These are phyloP conservation scores for Zizania palustris DNA, from an alignment of 202 grass and related monocot genomes.

Conservation along the genomic window DNA sequence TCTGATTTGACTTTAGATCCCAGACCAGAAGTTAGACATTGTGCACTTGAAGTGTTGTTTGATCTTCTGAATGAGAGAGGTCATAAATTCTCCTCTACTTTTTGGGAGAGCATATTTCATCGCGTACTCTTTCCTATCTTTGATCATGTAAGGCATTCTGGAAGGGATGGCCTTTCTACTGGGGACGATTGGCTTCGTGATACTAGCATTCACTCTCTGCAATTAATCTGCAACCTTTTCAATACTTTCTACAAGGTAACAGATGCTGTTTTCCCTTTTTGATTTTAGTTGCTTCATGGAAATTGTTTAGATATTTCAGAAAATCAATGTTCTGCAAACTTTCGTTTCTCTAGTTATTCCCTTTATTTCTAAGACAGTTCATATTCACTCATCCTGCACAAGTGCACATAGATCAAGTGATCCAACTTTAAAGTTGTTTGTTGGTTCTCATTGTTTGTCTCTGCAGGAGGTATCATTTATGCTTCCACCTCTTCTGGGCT, in stretches of 20 bases:
- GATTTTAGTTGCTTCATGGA: conserved; percentile 24
- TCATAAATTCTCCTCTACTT: conserved; percentile 91
- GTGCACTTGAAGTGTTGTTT: conserved; percentile 96
- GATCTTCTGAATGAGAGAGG: conserved; percentile 99
- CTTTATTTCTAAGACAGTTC: conserved; percentile 20
- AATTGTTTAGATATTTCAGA: conserved; percentile 26
- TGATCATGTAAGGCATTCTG: conserved; percentile 96
- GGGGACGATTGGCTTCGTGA: conserved; percentile 97
- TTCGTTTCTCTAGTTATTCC: conserved; percentile 16
- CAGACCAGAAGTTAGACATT: conserved; percentile 93
- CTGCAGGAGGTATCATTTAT: conserved; percentile 96
- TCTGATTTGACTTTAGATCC: conserved; percentile 97
- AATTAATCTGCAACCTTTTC: conserved; percentile 98
- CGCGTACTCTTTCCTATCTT: conserved; percentile 97
- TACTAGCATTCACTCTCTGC: conserved; percentile 96
- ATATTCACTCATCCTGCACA: conserved; percentile 27
- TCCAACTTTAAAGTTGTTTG: conserved; percentile 30
- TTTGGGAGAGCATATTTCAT: conserved; percentile 99
- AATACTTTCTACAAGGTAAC: conserved; percentile 98
- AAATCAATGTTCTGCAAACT: conserved; percentile 24
- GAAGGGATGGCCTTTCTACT: conserved; percentile 83
- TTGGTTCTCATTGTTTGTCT: conserved; percentile 38
- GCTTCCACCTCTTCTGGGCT: conserved; percentile 89
- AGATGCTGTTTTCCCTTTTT: conserved; percentile 16
- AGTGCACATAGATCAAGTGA: conserved; percentile 25